Evolutionary conservation across 176 grass and related monocot genomes (phyloP).

Genomic region (Guadua angustifolia): DNA sequence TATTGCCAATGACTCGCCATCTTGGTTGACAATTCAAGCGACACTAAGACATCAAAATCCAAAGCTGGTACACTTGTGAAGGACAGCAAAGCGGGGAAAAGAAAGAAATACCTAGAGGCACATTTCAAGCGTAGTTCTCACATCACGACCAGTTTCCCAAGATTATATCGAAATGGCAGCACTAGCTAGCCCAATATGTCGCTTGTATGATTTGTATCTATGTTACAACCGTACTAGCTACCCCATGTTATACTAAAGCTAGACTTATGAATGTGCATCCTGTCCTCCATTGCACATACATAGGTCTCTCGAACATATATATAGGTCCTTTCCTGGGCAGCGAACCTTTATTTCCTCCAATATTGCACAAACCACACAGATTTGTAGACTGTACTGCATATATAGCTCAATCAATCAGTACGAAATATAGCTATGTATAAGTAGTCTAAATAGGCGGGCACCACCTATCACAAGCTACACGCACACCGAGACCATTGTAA

Average conservation of each 20-base stretch:
- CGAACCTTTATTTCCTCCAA: conserved; percentile 40
- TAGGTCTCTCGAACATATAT: conserved; percentile 17
- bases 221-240: conserved; percentile 21
- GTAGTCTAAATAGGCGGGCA: conserved; percentile 18
- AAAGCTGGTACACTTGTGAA: conserved; percentile 15
- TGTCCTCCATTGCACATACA: conserved; percentile 18
- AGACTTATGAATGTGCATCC: conserved; percentile 37
- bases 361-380: conserved; percentile 24
- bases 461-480: conserved; percentile 24
- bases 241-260: conserved; percentile 47
- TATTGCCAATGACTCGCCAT: neutral
- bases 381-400: conserved; percentile 44
- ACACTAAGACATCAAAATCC: conserved; percentile 29
- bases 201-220: conserved; percentile 7
- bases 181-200: conserved; percentile 35
- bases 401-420: conserved; percentile 42
- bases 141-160: conserved; percentile 35
- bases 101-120: conserved; percentile 42
- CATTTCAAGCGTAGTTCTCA: conserved; percentile 36
- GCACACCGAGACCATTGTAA: conserved; percentile 21
- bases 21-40: conserved; percentile 16
- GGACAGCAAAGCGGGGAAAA: conserved; percentile 18
- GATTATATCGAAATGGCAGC: conserved; percentile 40
- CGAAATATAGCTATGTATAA: conserved; percentile 24
- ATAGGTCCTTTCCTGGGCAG: conserved; percentile 21